Base-by-base conservation (phyloP, 305 asterid genomes). In the Rubia peregrina region DNA sequence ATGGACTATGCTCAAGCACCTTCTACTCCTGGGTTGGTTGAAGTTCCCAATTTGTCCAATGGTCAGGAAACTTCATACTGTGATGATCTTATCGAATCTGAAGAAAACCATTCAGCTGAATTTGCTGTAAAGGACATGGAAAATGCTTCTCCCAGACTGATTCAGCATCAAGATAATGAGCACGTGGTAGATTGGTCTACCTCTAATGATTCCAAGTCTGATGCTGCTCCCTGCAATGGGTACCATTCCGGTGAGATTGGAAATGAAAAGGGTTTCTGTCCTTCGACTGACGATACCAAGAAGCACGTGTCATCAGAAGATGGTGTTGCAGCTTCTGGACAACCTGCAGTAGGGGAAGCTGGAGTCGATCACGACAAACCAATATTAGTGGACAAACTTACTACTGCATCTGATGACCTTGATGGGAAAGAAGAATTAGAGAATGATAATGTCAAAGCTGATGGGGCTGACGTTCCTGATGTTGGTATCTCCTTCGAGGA, bases 1-100 rank as follows among this genome's bases (percentile, higher is more conserved):
- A 80, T 90, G 92, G 98, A 92, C 71, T 86, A 85, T 74, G 95
- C 90, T 76, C 95, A 92, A 70, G 99, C 97, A 79, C 99, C 99
- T 62, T 74, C 87, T 77, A 95, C 99, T 77, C 99, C 99, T 75
- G 92, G 98, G 68, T 80, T 95, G 80, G 85, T 60, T 64, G 97
- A 95, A 74, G 96, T 86, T 77, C 89, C 97, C 44, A 90, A 90
- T 70, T 68, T 95, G 75, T 86, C 95, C 70, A 92, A 86, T 77
- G 77, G 80, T 75, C 85, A 89, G 84, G 96, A 87, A 77, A 92
- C 81, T 75, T 95, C 96, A 13, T 96, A 96, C 10, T 87, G 90
- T 61, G 98, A 91, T 77, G 98, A 95, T 68, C 96, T 82, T 78
- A 68, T 84, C 73, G 99, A 90, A 73, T 69, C 84, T 43, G 99